These are phyloP conservation scores for Blastobotrys persicus DNA, from an alignment of 1,139 yeast species.

Conservation along the genomic window DNA sequence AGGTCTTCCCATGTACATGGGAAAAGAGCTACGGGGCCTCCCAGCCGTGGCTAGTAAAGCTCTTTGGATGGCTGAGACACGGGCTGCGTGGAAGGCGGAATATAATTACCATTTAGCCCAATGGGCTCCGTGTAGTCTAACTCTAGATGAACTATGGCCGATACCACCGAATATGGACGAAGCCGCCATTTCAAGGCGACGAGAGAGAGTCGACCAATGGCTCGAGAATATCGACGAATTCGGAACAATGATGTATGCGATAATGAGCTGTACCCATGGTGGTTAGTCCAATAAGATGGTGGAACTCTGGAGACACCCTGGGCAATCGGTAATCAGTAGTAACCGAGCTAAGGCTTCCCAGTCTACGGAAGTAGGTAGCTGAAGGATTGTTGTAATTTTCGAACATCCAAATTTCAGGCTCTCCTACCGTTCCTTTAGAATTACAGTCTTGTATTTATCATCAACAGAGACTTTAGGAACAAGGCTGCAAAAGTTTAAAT, in stretches of 20 bases:
- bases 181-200: conserved; percentile 3
- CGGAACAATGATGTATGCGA: conserved; percentile 17
- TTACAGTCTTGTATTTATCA: too few species aligned
- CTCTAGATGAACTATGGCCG: conserved; percentile 18
- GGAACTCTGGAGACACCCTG: background rate
- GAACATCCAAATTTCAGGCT: too few species aligned
- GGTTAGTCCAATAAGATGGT: conserved; percentile 20
- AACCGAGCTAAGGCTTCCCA: background rate
- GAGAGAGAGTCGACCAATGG: conserved; percentile 14
- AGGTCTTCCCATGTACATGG: conserved; percentile 8
- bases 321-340: background rate
- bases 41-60: conserved; percentile 12
- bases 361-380: conserved; percentile 2
- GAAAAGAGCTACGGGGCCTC: conserved; percentile 6
- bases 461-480: too few species aligned
- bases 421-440: too few species aligned
- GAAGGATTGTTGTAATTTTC: too few species aligned
- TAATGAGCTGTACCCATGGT: conserved; percentile 15
- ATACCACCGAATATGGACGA: conserved; percentile 3
- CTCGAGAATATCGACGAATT: conserved; percentile 16
- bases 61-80: conserved; percentile 11
- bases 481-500: too few species aligned
- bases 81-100: conserved; percentile 12
- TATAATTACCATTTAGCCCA: conserved; percentile 12
- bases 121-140: conserved; percentile 11